Conservation (phyloP, 306 rosid species). For the Sindora glabra region DNA sequence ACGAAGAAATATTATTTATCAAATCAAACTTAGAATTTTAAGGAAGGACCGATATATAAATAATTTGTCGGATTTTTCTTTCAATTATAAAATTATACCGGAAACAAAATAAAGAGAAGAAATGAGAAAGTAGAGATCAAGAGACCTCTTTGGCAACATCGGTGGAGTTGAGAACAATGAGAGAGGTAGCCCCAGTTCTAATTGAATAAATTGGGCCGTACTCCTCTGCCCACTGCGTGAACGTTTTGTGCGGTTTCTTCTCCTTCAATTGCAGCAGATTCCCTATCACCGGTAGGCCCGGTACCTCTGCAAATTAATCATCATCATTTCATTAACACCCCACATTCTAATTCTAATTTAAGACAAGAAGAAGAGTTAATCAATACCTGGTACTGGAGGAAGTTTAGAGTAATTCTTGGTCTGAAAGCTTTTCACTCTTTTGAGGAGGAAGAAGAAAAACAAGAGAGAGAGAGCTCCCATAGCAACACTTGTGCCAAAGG, state of each 20-base stretch:
- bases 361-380: no score
- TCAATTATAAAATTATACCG: no score
- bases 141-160: conserved; percentile 74
- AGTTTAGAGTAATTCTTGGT: conserved; percentile 16
- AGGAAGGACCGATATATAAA: no score
- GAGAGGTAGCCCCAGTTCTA: conserved; percentile 70
- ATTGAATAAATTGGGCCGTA: conserved; percentile 79
- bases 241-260: conserved; percentile 89
- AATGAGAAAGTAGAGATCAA: no score
- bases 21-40: no score
- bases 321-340: background rate
- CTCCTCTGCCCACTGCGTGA: conserved; percentile 52
- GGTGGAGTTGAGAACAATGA: conserved; percentile 71
- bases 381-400: conserved; percentile 59
- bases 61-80: no score
- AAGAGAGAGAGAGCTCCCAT: conserved; percentile 43
- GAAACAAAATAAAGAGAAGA: no score
- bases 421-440: background rate
- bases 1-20: no score
- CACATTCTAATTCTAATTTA: background rate
- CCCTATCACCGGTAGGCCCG: conserved; percentile 75
- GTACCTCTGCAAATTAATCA: conserved; percentile 56
- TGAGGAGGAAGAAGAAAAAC: conserved; percentile 10
- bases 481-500: conserved; percentile 21
- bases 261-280: conserved; percentile 88